Conservation (phyloP, 2,329 filamentous ascomycete genomes). For the Diplocarpon rosae region DNA sequence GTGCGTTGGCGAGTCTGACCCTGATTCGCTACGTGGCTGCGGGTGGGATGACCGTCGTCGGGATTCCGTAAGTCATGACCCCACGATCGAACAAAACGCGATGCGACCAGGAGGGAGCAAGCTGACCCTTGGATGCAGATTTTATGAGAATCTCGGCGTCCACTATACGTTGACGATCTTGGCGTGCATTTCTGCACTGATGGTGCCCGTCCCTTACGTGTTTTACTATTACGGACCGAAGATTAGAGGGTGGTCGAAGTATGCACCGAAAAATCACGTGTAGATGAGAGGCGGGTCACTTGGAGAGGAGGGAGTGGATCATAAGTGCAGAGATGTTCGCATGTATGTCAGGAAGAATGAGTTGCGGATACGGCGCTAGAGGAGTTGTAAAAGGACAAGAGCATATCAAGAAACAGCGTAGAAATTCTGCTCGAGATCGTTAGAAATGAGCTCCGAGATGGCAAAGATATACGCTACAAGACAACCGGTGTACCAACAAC, state of each 20-base stretch:
- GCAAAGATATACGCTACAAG: too few relatives aligned
- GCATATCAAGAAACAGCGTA: too few relatives aligned
- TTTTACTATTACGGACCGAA: constrained; percentile 15
- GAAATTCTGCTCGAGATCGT: too few relatives aligned
- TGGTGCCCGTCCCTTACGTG: constrained; percentile 17
- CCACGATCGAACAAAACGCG: neutral
- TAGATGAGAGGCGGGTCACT: neutral
- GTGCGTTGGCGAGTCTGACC: constrained; percentile 10
- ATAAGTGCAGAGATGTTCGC: too few relatives aligned
- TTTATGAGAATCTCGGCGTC: constrained; percentile 17
- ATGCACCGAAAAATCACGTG: constrained; percentile 10
- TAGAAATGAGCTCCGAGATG: too few relatives aligned
- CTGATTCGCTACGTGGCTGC: constrained; percentile 14
- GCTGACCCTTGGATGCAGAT: constrained; percentile 16
- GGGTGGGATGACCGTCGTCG: constrained; percentile 13
- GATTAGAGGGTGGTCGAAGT: constrained; percentile 15
- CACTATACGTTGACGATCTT: constrained; percentile 18
- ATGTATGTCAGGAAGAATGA: too few relatives aligned
- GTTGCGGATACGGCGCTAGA: too few relatives aligned
- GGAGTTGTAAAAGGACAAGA: too few relatives aligned
- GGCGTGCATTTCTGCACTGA: constrained; percentile 11
- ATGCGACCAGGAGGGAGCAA: constrained; percentile 31
- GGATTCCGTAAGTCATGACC: constrained; percentile 25
- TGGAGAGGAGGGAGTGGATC: too few relatives aligned
- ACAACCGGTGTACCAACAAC: too few relatives aligned